Base-by-base conservation (phyloP, 371 early-diverging fungal genomes). In the Batkoa obscura region DNA sequence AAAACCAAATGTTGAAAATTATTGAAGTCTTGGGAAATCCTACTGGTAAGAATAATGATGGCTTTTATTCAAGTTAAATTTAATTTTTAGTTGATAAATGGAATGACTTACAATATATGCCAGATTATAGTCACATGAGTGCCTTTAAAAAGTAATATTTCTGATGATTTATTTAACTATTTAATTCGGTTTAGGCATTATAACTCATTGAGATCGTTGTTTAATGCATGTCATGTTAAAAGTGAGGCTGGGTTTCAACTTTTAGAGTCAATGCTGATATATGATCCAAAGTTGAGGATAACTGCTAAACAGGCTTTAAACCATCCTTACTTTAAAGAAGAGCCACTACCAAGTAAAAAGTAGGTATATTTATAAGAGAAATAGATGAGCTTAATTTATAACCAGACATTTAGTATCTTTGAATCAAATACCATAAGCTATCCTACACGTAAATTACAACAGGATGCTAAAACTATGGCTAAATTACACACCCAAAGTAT, bases 241-340 rank as follows among this genome's bases (percentile, higher is more conserved):
- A 79, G 79, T 17, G 84, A 83, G 41, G 48, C 73, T 34, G 84
- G 75, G 5, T 84, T 78, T 59, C 74, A 83, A 50, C 66, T 97
- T 17, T 72, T 98, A 34, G 66, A 82, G 1, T 72, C 73, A 1
- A 72, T 94, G 74, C 72, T 99, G 10, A 88, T 88, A 52, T 99
- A 94, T 59, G 90, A 96, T 65, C 98, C 98, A 6, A 71, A 74
- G 53, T 79, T 79, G 46, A 66, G 99, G 23, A 86, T 94, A 37
- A 76, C 88, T 8, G 96, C 97, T 0, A 81, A 84, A 38, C 81
- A 88, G 47, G 89, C 94, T 2, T 66, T 98, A 33, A 72, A 72
- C 15, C 90, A 94, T 62, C 76, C 84, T 17, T 97, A 93, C 60
- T 99, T 99, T 59, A 67, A 72, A 55, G 90, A 90, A 55, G 90